These are phyloP conservation scores for Penstemon eatonii DNA, from an alignment of 257 asterid genomes.

Conservation along the genomic window DNA sequence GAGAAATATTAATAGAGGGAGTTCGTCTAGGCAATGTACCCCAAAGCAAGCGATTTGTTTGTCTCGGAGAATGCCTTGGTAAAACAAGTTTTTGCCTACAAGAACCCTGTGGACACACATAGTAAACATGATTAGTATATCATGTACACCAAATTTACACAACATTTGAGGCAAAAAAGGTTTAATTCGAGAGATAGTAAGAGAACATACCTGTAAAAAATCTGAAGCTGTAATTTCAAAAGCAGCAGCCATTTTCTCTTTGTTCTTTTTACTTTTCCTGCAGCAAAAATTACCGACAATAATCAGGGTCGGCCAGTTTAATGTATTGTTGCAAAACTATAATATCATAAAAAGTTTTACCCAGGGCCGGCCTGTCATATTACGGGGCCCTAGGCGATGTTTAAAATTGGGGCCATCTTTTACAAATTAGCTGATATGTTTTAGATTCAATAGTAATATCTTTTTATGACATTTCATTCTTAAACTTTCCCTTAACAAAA, in stretches of 20 bases:
- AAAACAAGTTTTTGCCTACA: constrained; percentile 47
- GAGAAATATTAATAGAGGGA: constrained; percentile 27
- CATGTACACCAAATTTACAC: not conserved
- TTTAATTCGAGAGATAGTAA: not conserved
- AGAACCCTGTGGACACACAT: constrained; percentile 45
- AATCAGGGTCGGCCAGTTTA: too few relatives aligned
- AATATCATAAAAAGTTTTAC: too few relatives aligned
- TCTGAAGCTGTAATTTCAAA: constrained; percentile 59
- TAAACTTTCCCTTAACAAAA: too few relatives aligned
- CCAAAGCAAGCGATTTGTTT: constrained; percentile 51
- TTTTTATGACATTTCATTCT: too few relatives aligned
- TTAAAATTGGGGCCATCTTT: too few relatives aligned
- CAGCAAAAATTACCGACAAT: not conserved
- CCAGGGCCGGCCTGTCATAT: too few relatives aligned
- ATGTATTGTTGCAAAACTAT: too few relatives aligned
- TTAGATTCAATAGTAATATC: too few relatives aligned
- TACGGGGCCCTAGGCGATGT: too few relatives aligned
- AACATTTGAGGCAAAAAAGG: not conserved
- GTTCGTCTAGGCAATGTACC: constrained; percentile 38
- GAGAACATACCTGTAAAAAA: constrained; percentile 52
- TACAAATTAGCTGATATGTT: too few relatives aligned
- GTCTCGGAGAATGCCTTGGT: constrained; percentile 44
- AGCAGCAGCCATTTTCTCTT: constrained; percentile 53
- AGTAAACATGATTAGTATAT: constrained; percentile 8
- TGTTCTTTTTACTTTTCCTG: constrained; percentile 18